Evolutionary conservation across 257 asterid species (phyloP).

Genomic region (Gentiana macrophylla): DNA sequence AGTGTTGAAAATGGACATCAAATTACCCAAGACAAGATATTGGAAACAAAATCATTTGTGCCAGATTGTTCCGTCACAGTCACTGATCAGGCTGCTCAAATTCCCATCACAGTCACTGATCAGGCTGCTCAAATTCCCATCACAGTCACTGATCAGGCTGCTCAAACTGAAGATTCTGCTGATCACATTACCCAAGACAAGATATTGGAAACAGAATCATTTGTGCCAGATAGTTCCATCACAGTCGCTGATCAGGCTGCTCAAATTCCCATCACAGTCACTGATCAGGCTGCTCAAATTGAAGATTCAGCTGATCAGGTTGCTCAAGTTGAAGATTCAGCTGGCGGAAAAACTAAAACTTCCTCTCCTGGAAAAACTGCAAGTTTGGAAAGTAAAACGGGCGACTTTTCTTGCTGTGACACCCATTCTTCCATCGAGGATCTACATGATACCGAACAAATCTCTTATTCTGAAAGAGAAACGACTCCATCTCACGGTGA

Average conservation of each 20-base stretch:
- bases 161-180: too few relatives aligned
- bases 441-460: too few relatives aligned
- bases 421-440: too few relatives aligned
- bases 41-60: neutral
- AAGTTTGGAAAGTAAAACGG: neutral
- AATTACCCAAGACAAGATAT: neutral
- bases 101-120: neutral
- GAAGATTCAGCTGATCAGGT: too few relatives aligned
- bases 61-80: neutral
- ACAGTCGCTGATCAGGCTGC: too few relatives aligned
- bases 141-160: neutral
- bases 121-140: too few relatives aligned
- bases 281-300: neutral
- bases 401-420: too few relatives aligned
- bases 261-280: neutral
- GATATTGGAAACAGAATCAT: too few relatives aligned
- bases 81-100: too few relatives aligned
- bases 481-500: neutral
- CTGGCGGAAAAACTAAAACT: neutral
- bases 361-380: constrained; percentile 1
- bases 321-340: neutral
- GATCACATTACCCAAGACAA: too few relatives aligned
- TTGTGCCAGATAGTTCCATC: too few relatives aligned
- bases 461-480: neutral
- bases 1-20: constrained; percentile 1